phyloP scores from a whole-genome alignment of 192 early-diverging fungal genomes.

The Coemansia sp. region DNA sequence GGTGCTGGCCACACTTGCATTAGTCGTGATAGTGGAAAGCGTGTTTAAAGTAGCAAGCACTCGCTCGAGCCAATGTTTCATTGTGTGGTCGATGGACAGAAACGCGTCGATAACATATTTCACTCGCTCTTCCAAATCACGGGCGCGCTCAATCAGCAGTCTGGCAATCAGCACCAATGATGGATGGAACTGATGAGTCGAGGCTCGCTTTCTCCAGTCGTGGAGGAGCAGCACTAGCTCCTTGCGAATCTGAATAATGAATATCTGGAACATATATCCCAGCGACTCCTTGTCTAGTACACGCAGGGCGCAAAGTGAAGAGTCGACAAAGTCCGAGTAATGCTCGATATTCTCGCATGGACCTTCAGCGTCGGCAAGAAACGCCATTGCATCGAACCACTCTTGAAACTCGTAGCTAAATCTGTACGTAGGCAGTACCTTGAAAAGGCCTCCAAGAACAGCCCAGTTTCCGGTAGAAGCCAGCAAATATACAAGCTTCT shows the following conservation, averaged over 20 bases:
- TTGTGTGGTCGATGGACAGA: conserved; percentile 11
- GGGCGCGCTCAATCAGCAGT: conserved; percentile 12
- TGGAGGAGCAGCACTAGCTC: conserved; percentile 13
- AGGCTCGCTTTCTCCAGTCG: conserved; percentile 4
- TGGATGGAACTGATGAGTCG: neutral
- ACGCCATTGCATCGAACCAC: conserved; percentile 16
- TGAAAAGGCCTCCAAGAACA: conserved; percentile 11
- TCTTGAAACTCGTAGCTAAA: conserved; percentile 11
- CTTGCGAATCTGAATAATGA: conserved; percentile 29
- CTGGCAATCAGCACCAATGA: conserved; percentile 1
- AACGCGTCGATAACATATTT: conserved; percentile 8
- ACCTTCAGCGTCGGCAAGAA: conserved; percentile 24
- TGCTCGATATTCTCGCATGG: neutral
- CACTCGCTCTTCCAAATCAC: conserved; percentile 4
- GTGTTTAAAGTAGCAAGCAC: neutral
- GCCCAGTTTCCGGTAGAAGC: conserved; percentile 18
- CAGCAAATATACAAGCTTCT: conserved; percentile 19
- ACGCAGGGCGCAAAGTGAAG: conserved; percentile 13
- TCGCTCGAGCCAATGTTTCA: conserved; percentile 15
- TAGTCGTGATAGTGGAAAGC: neutral
- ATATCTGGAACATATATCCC: conserved; percentile 16
- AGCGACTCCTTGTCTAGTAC: conserved; percentile 14
- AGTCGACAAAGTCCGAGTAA: conserved; percentile 6
- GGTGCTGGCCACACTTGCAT: neutral
- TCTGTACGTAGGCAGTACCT: conserved; percentile 5